Conservation (phyloP, 1,139 yeast species). For the Yamadazyma pseudoaaseri region DNA sequence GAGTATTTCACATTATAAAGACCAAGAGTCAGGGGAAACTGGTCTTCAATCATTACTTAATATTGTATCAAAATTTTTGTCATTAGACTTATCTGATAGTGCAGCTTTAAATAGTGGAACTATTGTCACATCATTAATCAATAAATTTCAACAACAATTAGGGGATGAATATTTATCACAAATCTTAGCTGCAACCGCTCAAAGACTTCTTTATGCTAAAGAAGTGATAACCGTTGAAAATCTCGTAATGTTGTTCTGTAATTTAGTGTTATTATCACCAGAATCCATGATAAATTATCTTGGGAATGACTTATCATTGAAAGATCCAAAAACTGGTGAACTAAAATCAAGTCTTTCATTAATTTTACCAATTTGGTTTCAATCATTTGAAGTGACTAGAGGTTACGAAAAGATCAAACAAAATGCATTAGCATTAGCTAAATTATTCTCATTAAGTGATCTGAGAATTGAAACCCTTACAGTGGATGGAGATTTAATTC, state of each 20-base stretch:
- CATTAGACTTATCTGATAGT: conserved; percentile 71
- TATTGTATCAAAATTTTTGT: conserved; percentile 67
- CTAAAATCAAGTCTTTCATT: conserved; percentile 23
- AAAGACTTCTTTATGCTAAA: conserved; percentile 61
- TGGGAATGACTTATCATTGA: conserved; percentile 34
- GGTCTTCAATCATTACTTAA: conserved; percentile 58
- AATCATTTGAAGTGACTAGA: conserved; percentile 74
- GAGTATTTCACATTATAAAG: conserved; percentile 40
- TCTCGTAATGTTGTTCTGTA: conserved; percentile 72
- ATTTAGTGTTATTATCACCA: conserved; percentile 62
- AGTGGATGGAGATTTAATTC: conserved; percentile 79
- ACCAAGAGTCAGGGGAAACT: conserved; percentile 36
- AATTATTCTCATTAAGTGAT: conserved; percentile 60
- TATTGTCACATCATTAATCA: conserved; percentile 62
- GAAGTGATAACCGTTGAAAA: conserved; percentile 76
- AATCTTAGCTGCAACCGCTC: conserved; percentile 71
- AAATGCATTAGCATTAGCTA: conserved; percentile 65
- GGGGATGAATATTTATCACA: conserved; percentile 51
- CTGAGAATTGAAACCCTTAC: conserved; percentile 45
- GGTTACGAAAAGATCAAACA: conserved; percentile 75
- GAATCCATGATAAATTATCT: conserved; percentile 61
- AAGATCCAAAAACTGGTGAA: conserved; percentile 22
- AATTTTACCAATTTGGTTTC: conserved; percentile 69
- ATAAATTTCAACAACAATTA: conserved; percentile 53
- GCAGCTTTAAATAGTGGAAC: conserved; percentile 78